Conservation (phyloP, 768 basidiomycete species). For the Pleurotus salmoneostramineus region DNA sequence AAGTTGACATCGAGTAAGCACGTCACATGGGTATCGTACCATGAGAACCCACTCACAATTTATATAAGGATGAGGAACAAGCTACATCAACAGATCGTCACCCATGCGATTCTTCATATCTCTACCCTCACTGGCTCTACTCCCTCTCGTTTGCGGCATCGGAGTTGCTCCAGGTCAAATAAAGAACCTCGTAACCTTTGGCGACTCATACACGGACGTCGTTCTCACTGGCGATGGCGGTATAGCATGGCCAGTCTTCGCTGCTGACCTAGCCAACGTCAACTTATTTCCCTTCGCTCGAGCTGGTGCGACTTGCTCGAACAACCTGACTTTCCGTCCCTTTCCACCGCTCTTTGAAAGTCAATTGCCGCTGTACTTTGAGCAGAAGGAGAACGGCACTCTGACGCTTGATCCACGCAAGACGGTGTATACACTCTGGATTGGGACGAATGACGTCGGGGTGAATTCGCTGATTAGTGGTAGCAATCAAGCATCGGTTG, state of each 20-base stretch:
- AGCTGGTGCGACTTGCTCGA: conserved; percentile 65
- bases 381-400: conserved; percentile 35
- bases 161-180: conserved; percentile 31
- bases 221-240: conserved; percentile 37
- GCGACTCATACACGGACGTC: conserved; percentile 62
- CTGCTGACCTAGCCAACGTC: conserved; percentile 49
- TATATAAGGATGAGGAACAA: no score
- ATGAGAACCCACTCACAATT: no score
- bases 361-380: conserved; percentile 52
- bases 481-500: conserved; percentile 47
- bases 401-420: conserved; percentile 33
- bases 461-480: conserved; percentile 50
- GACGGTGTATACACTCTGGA: conserved; percentile 66
- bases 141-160: neutral
- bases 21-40: no score
- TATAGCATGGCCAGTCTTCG: conserved; percentile 59
- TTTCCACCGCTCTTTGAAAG: conserved; percentile 57
- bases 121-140: neutral
- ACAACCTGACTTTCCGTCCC: conserved; percentile 52
- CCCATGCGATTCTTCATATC: no score
- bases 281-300: conserved; percentile 54
- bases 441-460: conserved; percentile 66
- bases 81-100: no score
- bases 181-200: conserved; percentile 63
- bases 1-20: no score